Conservation (phyloP, 495 filamentous ascomycete species). For the Penicillium macrosclerotiorum region DNA sequence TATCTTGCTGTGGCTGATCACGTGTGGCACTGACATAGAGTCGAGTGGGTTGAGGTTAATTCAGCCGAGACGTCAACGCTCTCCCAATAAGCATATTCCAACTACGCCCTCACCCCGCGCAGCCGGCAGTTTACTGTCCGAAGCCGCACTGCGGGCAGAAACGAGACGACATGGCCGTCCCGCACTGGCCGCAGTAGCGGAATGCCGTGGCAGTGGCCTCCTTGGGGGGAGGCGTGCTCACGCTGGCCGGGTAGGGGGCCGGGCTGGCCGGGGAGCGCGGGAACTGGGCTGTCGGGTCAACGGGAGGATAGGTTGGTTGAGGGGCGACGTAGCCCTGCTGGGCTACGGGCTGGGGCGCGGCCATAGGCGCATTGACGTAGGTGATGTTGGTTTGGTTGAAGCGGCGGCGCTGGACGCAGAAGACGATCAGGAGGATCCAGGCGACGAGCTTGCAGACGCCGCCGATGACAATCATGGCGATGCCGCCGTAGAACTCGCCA, state of each 20-base stretch:
- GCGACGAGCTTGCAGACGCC: constrained; percentile 18
- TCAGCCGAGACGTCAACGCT: neutral
- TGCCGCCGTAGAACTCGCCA: constrained; percentile 16
- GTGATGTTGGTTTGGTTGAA: constrained; percentile 6
- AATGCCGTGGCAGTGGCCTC: constrained; percentile 12
- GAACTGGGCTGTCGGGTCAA: constrained; percentile 6
- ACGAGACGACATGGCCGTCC: constrained; percentile 8
- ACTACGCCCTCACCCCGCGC: too few species aligned
- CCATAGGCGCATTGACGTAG: constrained; percentile 9
- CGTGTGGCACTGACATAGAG: neutral
- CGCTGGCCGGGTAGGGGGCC: constrained; percentile 3
- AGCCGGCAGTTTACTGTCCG: too few species aligned
- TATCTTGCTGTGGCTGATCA: constrained; percentile 1
- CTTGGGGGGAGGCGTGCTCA: constrained; percentile 14
- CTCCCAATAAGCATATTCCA: too few species aligned
- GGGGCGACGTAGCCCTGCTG: constrained; percentile 12
- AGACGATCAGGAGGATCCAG: constrained; percentile 23
- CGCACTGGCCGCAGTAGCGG: constrained; percentile 18
- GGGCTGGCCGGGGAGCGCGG: constrained; percentile 9
- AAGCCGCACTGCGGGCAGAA: constrained; percentile 18
- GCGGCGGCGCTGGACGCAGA: constrained; percentile 19
- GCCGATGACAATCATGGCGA: constrained; percentile 16
- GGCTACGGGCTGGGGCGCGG: constrained; percentile 4
- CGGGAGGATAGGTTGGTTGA: constrained; percentile 12
- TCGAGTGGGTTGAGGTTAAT: neutral